phyloP scores from a whole-genome alignment of 2,329 filamentous ascomycete genomes.

The Exophiala oligosperma region DNA sequence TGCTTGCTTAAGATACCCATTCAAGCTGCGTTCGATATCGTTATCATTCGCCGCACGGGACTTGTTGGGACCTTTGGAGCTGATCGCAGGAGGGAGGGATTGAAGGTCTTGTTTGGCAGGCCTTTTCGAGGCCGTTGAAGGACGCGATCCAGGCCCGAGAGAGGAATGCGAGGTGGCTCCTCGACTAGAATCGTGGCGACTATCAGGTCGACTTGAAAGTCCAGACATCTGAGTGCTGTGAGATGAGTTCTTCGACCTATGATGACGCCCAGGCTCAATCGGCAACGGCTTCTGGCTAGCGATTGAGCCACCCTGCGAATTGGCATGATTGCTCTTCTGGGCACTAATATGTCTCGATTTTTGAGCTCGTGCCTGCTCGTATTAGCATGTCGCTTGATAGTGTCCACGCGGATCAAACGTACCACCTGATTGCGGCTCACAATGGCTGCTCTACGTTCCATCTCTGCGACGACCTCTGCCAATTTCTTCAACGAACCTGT shows the following conservation, averaged over 20 bases:
- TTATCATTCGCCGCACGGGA: background rate
- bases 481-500: conserved; percentile 71
- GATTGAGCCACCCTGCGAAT: conserved; percentile 11
- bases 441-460: conserved; percentile 80
- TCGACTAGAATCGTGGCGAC: conserved; percentile 17
- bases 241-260: conserved; percentile 19
- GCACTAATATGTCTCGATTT: conserved; percentile 13
- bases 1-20: conserved; percentile 9
- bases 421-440: conserved; percentile 61
- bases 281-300: conserved; percentile 18
- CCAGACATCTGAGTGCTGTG: conserved; percentile 16
- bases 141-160: conserved; percentile 5
- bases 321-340: conserved; percentile 9
- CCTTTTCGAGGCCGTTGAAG: conserved; percentile 9
- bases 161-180: conserved; percentile 15
- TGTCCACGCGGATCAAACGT: background rate
- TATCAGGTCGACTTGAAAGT: conserved; percentile 17
- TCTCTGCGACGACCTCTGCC: conserved; percentile 75
- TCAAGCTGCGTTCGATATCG: conserved; percentile 3
- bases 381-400: conserved; percentile 5
- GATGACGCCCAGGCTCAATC: conserved; percentile 14
- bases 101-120: background rate
- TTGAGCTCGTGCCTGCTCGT: conserved; percentile 14
- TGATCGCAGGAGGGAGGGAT: conserved; percentile 1
- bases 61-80: conserved; percentile 2